phyloP scores from a whole-genome alignment of 2,329 filamentous ascomycete genomes.

The Pseudocercospora musae region DNA sequence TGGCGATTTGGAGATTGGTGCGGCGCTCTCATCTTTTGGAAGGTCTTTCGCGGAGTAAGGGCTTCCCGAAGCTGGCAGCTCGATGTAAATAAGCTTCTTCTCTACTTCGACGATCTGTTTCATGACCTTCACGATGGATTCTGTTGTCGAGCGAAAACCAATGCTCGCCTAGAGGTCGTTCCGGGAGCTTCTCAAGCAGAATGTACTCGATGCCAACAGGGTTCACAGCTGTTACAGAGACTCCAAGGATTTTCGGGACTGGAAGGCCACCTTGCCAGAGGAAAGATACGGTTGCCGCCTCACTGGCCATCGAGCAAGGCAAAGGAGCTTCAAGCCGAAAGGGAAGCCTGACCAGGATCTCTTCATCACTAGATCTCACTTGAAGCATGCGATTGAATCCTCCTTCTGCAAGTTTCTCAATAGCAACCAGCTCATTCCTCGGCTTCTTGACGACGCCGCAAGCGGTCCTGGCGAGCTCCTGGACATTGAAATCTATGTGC shows the following conservation, averaged over 20 bases:
- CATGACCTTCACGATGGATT: conserved; percentile 18
- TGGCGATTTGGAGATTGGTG: neutral
- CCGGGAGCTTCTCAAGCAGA: conserved; percentile 15
- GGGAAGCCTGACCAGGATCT: neutral
- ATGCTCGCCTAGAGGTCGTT: conserved; percentile 12
- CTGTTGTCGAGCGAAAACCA: conserved; percentile 17
- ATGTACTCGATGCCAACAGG: conserved; percentile 17
- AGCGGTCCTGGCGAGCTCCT: neutral
- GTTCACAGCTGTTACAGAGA: conserved; percentile 14
- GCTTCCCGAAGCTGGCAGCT: conserved; percentile 24
- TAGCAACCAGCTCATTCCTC: neutral
- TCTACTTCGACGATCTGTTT: conserved; percentile 1
- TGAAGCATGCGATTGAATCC: conserved; percentile 38
- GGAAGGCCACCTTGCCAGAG: conserved; percentile 13
- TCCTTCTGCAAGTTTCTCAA: conserved; percentile 38
- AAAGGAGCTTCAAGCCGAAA: conserved; percentile 3
- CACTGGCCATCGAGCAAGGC: conserved; percentile 12
- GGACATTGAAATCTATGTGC: neutral
- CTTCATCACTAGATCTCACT: conserved; percentile 11
- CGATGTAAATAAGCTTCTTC: neutral
- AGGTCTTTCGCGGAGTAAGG: conserved; percentile 33
- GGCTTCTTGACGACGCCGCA: neutral
- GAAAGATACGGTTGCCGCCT: conserved; percentile 19
- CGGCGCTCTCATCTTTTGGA: neutral
- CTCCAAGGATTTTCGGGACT: conserved; percentile 15